phyloP scores from a whole-genome alignment of 257 asterid species.

The Solanum lycopersicoides region DNA sequence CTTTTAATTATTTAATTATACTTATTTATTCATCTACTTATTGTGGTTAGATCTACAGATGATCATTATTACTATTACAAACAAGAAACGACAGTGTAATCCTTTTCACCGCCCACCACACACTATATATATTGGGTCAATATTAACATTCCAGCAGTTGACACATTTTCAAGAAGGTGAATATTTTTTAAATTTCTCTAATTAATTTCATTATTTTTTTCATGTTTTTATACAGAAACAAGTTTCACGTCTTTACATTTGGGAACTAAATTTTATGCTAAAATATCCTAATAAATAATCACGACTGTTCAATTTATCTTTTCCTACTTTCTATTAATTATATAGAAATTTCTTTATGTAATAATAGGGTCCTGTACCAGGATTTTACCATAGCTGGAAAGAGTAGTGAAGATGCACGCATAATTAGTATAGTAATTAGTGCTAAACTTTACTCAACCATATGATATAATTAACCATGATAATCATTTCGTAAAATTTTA shows the following conservation, averaged over 20 bases:
- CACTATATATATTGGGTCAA: background rate
- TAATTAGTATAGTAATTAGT: background rate
- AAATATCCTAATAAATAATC: background rate
- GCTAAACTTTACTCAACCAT: background rate
- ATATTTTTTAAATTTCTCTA: background rate
- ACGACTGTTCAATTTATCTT: background rate
- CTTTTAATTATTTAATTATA: background rate
- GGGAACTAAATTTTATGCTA: background rate
- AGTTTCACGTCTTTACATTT: background rate
- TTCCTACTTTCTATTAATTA: background rate
- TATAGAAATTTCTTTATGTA: background rate
- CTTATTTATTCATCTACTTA: background rate
- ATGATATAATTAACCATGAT: background rate
- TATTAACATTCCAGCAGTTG: background rate
- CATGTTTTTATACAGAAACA: background rate
- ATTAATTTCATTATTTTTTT: background rate
- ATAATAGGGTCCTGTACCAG: background rate
- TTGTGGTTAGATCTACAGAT: background rate
- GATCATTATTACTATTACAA: background rate
- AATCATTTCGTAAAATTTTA: background rate
- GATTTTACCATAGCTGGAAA: background rate
- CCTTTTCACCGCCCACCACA: background rate
- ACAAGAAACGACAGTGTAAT: background rate
- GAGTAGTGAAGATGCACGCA: background rate
- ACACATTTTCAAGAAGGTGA: background rate